A percentile compares a stretch with the other conserved stretches of the same genome.
Conservation (phyloP, 805 yeast genomes). For the Saccharomycopsis fermentans region DNA sequence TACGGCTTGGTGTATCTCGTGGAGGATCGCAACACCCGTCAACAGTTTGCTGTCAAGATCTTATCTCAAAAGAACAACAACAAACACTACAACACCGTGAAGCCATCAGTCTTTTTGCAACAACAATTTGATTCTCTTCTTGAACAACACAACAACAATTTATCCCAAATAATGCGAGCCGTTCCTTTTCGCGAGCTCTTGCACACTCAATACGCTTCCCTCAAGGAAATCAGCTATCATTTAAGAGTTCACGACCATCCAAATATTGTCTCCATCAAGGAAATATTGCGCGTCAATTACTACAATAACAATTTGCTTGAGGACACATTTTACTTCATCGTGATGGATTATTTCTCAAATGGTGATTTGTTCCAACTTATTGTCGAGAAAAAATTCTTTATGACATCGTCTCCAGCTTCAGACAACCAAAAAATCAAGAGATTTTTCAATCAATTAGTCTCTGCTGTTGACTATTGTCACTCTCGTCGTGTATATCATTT, state of each 20-base stretch:
- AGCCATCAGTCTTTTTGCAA: conserved; percentile 18
- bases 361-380: conserved; percentile 85
- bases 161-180: conserved; percentile 9
- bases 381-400: conserved; percentile 60
- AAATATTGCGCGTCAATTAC: conserved; percentile 40
- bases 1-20: conserved; percentile 74
- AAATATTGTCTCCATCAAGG: conserved; percentile 65
- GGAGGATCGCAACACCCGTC: conserved; percentile 39
- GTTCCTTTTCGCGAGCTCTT: conserved; percentile 24
- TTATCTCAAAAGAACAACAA: conserved; percentile 26
- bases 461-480: conserved; percentile 78
- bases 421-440: conserved; percentile 33
- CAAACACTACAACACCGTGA: conserved; percentile 20
- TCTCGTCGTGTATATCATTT: conserved; percentile 79
- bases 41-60: conserved; percentile 61
- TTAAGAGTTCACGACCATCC: conserved; percentile 68
- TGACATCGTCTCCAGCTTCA: conserved; percentile 33
- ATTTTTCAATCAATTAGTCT: conserved; percentile 66
- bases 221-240: conserved; percentile 68
- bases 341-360: conserved; percentile 78
- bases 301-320: conserved; percentile 27
- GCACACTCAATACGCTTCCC: conserved; percentile 23
- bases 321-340: conserved; percentile 36
- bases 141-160: conserved; percentile 21
- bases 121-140: conserved; percentile 18